Evolutionary conservation across 2,329 filamentous ascomycete genomes (phyloP).

Genomic region (Kalaharituber pfeilii): DNA sequence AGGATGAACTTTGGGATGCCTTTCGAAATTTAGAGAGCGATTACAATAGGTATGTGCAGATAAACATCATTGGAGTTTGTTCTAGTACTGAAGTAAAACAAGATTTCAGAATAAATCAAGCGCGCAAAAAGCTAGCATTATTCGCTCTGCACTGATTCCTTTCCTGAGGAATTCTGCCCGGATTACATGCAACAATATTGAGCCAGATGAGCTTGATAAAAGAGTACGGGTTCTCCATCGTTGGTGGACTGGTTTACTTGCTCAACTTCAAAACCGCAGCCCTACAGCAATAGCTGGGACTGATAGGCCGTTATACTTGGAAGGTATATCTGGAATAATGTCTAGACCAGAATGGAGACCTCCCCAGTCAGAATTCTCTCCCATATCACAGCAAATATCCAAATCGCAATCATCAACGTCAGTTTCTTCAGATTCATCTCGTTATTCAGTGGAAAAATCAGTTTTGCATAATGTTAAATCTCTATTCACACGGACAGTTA

Average conservation of each 20-base stretch:
- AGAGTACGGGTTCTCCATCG: slow-evolving; percentile 65
- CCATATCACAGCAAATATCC: slow-evolving; percentile 38
- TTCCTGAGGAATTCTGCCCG: slow-evolving; percentile 55
- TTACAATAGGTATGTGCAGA: slow-evolving; percentile 40
- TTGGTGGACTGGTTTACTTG: slow-evolving; percentile 74
- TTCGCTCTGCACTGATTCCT: slow-evolving; percentile 54
- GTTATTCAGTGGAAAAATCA: slow-evolving; percentile 54
- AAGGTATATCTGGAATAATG: slow-evolving; percentile 68
- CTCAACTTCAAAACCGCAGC: slow-evolving; percentile 60
- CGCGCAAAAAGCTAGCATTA: slow-evolving; percentile 54
- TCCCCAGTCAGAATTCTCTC: slow-evolving; percentile 48
- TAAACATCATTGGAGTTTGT: slow-evolving; percentile 10
- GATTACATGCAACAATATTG: slow-evolving; percentile 50
- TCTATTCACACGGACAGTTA: slow-evolving; percentile 66
- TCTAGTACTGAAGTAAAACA: slow-evolving; percentile 6
- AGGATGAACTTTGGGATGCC: slow-evolving; percentile 51
- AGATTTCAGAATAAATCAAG: slow-evolving; percentile 57
- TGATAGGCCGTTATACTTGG: slow-evolving; percentile 65
- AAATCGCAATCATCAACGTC: slow-evolving; percentile 32
- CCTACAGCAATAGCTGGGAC: slow-evolving; percentile 58
- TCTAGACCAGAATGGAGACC: slow-evolving; percentile 73
- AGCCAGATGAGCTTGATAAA: slow-evolving; percentile 68
- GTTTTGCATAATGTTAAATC: slow-evolving; percentile 78
- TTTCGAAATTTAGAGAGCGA: slow-evolving; percentile 53
- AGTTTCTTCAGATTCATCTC: slow-evolving; percentile 41